Conservation (phyloP, 2,329 filamentous ascomycete species). For the Boeremia exigua region DNA sequence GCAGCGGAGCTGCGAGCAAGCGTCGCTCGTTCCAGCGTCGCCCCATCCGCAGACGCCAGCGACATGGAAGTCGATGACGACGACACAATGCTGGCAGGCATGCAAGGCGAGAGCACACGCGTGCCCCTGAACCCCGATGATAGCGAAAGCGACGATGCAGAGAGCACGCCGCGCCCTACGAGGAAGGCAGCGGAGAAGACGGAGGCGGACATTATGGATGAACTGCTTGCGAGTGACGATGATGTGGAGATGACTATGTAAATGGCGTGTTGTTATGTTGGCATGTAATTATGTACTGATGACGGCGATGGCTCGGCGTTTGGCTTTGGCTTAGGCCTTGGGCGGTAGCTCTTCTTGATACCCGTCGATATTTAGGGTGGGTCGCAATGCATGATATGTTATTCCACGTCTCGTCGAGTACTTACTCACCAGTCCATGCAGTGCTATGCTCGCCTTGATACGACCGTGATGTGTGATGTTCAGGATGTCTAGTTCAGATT, state of each 20-base stretch:
- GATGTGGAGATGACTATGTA: slow-evolving; percentile 14
- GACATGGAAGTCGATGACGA: slow-evolving; percentile 34
- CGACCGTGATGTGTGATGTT: not conserved
- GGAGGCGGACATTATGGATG: slow-evolving; percentile 45
- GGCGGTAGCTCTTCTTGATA: slow-evolving; percentile 2
- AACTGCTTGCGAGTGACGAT: slow-evolving; percentile 41
- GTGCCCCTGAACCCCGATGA: slow-evolving; percentile 40
- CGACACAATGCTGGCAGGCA: slow-evolving; percentile 41
- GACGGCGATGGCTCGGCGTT: slow-evolving; percentile 2
- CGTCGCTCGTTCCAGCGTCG: slow-evolving; percentile 6
- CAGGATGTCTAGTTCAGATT: no score
- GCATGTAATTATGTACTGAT: not conserved
- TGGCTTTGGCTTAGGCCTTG: not conserved
- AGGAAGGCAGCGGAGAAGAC: slow-evolving; percentile 26
- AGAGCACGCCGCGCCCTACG: slow-evolving; percentile 1
- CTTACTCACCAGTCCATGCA: not conserved
- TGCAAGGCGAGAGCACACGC: slow-evolving; percentile 44
- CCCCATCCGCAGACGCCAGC: slow-evolving; percentile 17
- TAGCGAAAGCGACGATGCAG: slow-evolving; percentile 26
- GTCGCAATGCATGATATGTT: not conserved
- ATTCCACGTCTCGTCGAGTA: not conserved
- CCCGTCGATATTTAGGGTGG: slow-evolving; percentile 10
- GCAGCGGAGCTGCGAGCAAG: slow-evolving; percentile 2
- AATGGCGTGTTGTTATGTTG: not conserved
- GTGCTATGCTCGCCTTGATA: not conserved